Conservation (phyloP, 306 rosid species). For the Prinsepia uniflora region DNA sequence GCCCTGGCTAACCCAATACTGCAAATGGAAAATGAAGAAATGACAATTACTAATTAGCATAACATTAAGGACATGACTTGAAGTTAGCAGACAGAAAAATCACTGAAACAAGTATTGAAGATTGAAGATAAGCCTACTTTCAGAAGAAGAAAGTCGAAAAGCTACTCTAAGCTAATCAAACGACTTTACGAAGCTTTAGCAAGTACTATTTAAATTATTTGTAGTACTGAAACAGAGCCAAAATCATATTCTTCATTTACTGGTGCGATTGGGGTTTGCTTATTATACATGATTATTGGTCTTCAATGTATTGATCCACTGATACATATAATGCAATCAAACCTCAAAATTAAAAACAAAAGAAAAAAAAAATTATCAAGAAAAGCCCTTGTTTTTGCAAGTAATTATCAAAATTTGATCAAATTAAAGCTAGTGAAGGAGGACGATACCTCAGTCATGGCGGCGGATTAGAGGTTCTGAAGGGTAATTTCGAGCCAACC, state of each 20-base stretch:
- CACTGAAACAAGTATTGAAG: not conserved
- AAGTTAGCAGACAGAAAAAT: not conserved
- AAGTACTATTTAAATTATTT: not conserved
- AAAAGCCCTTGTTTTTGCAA: not conserved
- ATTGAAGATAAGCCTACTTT: not conserved
- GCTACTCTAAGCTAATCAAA: not conserved
- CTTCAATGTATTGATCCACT: not conserved
- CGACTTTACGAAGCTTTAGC: not conserved
- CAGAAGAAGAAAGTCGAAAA: not conserved
- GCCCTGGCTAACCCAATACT: conserved; percentile 99
- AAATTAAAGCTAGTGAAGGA: not conserved
- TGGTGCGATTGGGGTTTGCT: not conserved
- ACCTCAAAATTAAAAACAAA: not conserved
- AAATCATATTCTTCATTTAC: not conserved
- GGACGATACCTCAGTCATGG: conserved; percentile 72
- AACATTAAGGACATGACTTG: too few relatives aligned
- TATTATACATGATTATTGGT: not conserved
- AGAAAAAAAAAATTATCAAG: conserved; percentile 9
- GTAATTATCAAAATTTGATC: not conserved
- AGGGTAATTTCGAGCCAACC: not conserved
- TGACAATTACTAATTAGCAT: not conserved
- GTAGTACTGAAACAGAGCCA: not conserved
- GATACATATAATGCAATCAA: not conserved
- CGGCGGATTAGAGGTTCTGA: conserved; percentile 34
- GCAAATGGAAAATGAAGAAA: conserved; percentile 21